phyloP scores from a whole-genome alignment of 805 yeast species.

The Sungouiozyma intestinalis region DNA sequence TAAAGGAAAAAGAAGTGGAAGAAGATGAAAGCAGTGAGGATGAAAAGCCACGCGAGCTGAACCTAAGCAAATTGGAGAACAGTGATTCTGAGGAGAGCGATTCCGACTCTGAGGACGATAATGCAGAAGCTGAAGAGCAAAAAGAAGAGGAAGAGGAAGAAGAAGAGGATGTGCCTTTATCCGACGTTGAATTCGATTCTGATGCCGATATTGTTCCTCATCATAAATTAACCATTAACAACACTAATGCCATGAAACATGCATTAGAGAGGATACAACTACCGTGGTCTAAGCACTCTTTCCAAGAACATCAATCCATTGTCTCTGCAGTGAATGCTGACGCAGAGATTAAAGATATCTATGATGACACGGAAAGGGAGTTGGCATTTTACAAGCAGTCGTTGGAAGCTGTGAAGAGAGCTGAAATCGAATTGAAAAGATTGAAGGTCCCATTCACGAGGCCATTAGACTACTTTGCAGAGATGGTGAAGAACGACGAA shows the following conservation, averaged over 20 bases:
- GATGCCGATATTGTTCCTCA: constrained; percentile 93
- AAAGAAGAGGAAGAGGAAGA: constrained; percentile 53
- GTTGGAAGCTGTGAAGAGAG: constrained; percentile 67
- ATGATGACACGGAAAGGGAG: constrained; percentile 94
- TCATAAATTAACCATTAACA: constrained; percentile 81
- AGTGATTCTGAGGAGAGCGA: constrained; percentile 42
- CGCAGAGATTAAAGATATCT: constrained; percentile 67
- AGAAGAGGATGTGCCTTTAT: constrained; percentile 74
- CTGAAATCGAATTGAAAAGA: constrained; percentile 52
- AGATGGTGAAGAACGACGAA: constrained; percentile 95
- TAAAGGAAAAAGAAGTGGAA: constrained; percentile 21
- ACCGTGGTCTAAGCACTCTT: constrained; percentile 50
- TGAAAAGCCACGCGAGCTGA: constrained; percentile 37
- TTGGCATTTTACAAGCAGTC: constrained; percentile 93
- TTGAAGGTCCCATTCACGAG: constrained; percentile 80
- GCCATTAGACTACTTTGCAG: constrained; percentile 95
- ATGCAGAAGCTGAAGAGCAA: constrained; percentile 36
- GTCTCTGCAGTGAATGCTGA: constrained; percentile 52
- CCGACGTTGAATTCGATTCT: constrained; percentile 86
- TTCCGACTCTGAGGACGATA: constrained; percentile 32
- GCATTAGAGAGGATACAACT: constrained; percentile 56
- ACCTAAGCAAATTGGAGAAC: constrained; percentile 44
- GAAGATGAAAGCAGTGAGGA: constrained; percentile 38
- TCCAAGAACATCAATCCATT: constrained; percentile 75
- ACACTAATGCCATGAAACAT: constrained; percentile 70